phyloP scores from a whole-genome alignment of 257 asterid species.

The Voacanga thouarsii region DNA sequence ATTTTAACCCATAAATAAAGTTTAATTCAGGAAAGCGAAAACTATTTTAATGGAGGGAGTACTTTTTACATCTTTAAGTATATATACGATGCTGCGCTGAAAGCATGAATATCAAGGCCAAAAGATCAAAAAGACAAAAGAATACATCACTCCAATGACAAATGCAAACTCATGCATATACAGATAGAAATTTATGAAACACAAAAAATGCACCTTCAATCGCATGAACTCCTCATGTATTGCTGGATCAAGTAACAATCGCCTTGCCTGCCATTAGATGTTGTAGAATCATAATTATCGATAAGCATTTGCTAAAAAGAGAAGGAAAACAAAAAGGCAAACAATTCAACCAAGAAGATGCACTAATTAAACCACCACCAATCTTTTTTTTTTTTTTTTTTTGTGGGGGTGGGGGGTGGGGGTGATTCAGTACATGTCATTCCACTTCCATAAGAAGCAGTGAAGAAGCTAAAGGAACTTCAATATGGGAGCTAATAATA shows the following conservation, averaged over 20 bases:
- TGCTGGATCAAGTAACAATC: slow-evolving; percentile 89
- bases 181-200: background rate
- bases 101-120: background rate
- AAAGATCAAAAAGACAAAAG: background rate
- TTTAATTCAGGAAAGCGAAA: background rate
- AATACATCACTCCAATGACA: background rate
- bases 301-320: background rate
- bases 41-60: background rate
- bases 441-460: background rate
- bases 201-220: slow-evolving; percentile 57
- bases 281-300: background rate
- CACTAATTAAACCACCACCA: background rate
- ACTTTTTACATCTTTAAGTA: background rate
- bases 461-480: background rate
- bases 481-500: too few species aligned
- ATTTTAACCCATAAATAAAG: background rate
- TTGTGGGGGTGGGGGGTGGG: background rate
- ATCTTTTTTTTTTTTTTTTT: background rate
- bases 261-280: slow-evolving; percentile 65
- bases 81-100: background rate
- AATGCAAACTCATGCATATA: background rate
- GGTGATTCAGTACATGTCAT: too few species aligned
- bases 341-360: background rate
- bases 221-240: slow-evolving; percentile 95
- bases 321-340: background rate